A percentile compares a stretch with the other conserved stretches of the same genome.
Conservation (phyloP, 2,329 filamentous ascomycete species). For the Biscogniauxia mediterranea region DNA sequence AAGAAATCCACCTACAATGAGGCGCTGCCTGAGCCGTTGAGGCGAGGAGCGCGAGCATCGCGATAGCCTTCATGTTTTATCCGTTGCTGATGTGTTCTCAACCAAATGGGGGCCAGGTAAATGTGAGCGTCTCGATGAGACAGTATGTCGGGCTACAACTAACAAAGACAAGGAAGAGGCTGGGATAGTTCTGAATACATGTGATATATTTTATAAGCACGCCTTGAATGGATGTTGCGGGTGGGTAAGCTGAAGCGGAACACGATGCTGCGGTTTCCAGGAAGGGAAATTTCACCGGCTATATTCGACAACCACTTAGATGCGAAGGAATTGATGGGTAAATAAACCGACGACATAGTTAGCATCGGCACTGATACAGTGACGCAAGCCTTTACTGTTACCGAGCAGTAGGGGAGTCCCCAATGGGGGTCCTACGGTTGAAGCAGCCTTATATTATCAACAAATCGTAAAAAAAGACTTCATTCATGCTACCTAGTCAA, state of each 20-base stretch:
- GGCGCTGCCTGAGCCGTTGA: conserved; percentile 25
- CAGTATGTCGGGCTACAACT: conserved; percentile 1
- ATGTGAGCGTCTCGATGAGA: no score
- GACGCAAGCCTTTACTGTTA: not conserved
- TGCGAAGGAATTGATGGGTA: not conserved
- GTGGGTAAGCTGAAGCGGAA: conserved; percentile 20
- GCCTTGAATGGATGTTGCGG: not conserved
- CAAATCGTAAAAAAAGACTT: conserved; percentile 6
- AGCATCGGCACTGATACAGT: conserved; percentile 11
- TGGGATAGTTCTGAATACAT: not conserved
- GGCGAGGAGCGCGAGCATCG: conserved; percentile 20
- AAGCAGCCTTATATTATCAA: not conserved
- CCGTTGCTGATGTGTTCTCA: not conserved
- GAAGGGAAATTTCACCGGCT: conserved; percentile 19
- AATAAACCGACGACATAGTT: conserved; percentile 3
- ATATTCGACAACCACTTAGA: conserved; percentile 19
- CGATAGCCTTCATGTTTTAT: conserved; percentile 22
- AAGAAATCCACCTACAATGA: conserved; percentile 24
- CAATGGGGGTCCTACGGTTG: no score
- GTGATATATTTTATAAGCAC: conserved; percentile 15
- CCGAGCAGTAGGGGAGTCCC: not conserved
- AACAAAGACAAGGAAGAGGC: not conserved
- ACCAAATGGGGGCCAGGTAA: not conserved
- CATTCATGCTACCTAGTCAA: conserved; percentile 26
- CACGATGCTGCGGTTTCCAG: conserved; percentile 20